These are phyloP conservation scores for Rheum nobile DNA, from an alignment of 148 eudicot species.

Conservation along the genomic window DNA sequence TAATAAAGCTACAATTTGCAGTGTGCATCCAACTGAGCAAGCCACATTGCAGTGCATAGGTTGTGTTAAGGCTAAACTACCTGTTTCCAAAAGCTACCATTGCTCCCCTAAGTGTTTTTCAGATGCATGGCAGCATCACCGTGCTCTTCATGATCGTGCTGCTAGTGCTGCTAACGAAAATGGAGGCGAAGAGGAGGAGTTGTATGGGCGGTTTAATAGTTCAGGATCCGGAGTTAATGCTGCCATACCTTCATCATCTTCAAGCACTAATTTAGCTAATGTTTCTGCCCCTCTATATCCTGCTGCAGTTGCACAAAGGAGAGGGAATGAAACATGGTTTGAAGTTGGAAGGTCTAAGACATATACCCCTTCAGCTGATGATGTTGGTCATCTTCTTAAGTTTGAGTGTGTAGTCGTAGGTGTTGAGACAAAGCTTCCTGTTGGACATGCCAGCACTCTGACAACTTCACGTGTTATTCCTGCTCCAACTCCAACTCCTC, in stretches of 20 bases:
- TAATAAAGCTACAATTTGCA: constrained; percentile 77
- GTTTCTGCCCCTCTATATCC: constrained; percentile 67
- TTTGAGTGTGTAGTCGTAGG: constrained; percentile 94
- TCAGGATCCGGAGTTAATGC: constrained; percentile 52
- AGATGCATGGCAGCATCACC: constrained; percentile 99
- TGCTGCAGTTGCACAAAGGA: constrained; percentile 55
- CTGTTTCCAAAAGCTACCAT: constrained; percentile 84
- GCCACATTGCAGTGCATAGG: constrained; percentile 96
- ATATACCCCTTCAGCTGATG: constrained; percentile 90
- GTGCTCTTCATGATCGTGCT: constrained; percentile 94
- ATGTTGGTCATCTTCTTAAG: constrained; percentile 88
- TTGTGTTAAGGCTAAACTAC: constrained; percentile 88
- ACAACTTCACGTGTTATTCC: constrained; percentile 87
- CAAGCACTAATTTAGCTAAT: constrained; percentile 52
- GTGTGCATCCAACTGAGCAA: constrained; percentile 95
- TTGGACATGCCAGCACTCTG: constrained; percentile 49
- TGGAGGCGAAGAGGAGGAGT: constrained; percentile 84
- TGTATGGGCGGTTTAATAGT: constrained; percentile 72
- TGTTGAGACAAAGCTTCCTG: constrained; percentile 59
- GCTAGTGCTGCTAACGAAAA: constrained; percentile 85
- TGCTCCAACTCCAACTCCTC: constrained; percentile 92
- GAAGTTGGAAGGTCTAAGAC: constrained; percentile 84
- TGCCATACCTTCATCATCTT: constrained; percentile 53
- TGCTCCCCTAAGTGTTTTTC: constrained; percentile 95
- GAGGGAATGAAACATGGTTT: constrained; percentile 91